phyloP scores from a whole-genome alignment of 2,329 filamentous ascomycete genomes.

The Fusarium albidum region DNA sequence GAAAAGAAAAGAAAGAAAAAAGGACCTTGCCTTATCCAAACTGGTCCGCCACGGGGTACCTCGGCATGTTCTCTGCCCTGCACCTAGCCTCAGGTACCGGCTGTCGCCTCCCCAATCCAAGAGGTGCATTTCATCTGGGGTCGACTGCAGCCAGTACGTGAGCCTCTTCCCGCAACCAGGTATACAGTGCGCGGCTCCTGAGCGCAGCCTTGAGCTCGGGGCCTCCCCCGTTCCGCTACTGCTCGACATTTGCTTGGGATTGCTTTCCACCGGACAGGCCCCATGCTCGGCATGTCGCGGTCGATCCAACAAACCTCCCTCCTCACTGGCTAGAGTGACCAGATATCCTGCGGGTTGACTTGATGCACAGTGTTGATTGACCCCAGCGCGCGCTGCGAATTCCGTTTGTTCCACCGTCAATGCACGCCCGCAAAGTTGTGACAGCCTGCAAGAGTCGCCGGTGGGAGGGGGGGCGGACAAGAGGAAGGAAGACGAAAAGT shows the following conservation, averaged over 20 bases:
- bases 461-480: conserved; percentile 9
- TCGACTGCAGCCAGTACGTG: conserved; percentile 14
- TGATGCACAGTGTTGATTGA: conserved; percentile 9
- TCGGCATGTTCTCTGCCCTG: neutral
- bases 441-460: neutral
- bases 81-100: conserved; percentile 22
- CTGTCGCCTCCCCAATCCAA: neutral
- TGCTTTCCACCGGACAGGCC: conserved; percentile 11
- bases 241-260: conserved; percentile 11
- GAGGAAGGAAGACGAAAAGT: conserved; percentile 11
- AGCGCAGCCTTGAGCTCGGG: conserved; percentile 42
- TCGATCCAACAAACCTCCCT: conserved; percentile 19
- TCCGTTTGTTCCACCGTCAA: conserved; percentile 1
- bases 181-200: conserved; percentile 36
- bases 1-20: no score
- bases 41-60: neutral
- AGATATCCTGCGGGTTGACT: neutral
- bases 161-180: conserved; percentile 20
- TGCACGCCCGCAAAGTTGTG: conserved; percentile 5
- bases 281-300: conserved; percentile 14
- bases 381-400: conserved; percentile 10
- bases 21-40: neutral
- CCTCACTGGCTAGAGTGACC: conserved; percentile 11
- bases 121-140: neutral
- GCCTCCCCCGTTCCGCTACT: conserved; percentile 22